Conservation (phyloP, 768 basidiomycete genomes). For the Naganishia onofrii region DNA sequence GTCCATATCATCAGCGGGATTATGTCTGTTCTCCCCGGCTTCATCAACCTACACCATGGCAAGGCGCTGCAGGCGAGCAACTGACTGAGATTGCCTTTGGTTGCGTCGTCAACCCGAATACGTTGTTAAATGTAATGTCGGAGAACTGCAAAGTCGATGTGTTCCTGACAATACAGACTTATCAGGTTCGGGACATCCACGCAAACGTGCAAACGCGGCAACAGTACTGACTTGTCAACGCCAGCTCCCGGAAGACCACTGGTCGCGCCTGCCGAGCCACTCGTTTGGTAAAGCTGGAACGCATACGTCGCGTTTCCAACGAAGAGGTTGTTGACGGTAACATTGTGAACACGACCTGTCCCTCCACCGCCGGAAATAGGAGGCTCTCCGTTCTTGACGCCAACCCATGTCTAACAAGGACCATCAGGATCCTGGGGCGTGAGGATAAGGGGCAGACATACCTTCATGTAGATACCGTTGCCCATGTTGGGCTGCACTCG, state of each 20-base stretch:
- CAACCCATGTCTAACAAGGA: background rate
- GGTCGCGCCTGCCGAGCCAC: background rate
- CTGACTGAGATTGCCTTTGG: background rate
- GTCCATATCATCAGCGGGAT: background rate
- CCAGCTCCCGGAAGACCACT: background rate
- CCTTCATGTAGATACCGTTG: slow-evolving; percentile 2
- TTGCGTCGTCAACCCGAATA: background rate
- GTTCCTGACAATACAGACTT: background rate
- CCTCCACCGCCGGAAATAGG: background rate
- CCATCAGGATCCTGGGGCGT: too few species aligned
- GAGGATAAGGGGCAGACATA: too few species aligned
- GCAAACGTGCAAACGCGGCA: background rate
- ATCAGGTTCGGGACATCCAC: background rate
- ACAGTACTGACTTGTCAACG: background rate
- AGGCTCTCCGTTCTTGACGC: background rate
- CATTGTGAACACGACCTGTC: background rate
- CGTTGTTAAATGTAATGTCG: slow-evolving; percentile 1
- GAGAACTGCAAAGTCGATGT: background rate
- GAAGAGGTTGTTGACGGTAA: background rate
- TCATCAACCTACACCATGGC: background rate
- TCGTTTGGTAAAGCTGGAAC: background rate
- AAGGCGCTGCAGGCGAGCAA: background rate
- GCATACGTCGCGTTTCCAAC: background rate
- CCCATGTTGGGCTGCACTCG: background rate
- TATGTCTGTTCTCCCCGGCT: background rate